Conservation (phyloP, 345 rosid species). For the Hirschfeldia incana region DNA sequence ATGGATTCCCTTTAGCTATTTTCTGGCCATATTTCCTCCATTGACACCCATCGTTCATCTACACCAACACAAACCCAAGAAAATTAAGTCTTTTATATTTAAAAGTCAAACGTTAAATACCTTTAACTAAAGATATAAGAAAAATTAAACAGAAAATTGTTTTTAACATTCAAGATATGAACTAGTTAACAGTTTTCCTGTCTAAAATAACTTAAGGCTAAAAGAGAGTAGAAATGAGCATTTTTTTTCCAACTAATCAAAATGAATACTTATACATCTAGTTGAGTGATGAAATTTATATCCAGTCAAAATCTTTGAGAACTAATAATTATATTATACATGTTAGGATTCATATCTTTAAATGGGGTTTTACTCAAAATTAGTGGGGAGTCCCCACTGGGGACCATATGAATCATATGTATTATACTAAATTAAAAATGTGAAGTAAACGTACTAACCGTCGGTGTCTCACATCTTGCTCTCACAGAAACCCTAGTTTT, state of each 20-base stretch:
- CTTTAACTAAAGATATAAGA: neutral
- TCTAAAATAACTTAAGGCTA: neutral
- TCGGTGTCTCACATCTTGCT: conserved; percentile 82
- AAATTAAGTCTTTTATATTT: neutral
- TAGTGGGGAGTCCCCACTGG: too few species aligned
- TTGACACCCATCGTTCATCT: conserved; percentile 97
- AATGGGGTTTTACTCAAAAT: too few species aligned
- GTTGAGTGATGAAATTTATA: neutral
- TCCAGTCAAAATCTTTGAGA: neutral
- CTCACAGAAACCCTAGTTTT: conserved; percentile 90
- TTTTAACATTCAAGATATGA: neutral
- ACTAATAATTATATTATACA: neutral
- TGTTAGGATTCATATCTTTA: neutral
- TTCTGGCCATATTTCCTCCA: conserved; percentile 99
- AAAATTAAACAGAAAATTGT: too few species aligned
- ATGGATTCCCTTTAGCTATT: conserved; percentile 89
- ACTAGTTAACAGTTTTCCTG: neutral
- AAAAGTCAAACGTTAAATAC: neutral
- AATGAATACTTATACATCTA: neutral
- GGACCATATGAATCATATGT: neutral
- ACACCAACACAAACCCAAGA: conserved; percentile 17
- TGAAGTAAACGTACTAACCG: conserved; percentile 51
- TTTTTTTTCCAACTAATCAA: neutral
- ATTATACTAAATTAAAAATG: neutral
- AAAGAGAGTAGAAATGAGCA: neutral